Evolutionary conservation across 1,284 basidiomycete species (phyloP).

Genomic region (Rhodotorula sp.): DNA sequence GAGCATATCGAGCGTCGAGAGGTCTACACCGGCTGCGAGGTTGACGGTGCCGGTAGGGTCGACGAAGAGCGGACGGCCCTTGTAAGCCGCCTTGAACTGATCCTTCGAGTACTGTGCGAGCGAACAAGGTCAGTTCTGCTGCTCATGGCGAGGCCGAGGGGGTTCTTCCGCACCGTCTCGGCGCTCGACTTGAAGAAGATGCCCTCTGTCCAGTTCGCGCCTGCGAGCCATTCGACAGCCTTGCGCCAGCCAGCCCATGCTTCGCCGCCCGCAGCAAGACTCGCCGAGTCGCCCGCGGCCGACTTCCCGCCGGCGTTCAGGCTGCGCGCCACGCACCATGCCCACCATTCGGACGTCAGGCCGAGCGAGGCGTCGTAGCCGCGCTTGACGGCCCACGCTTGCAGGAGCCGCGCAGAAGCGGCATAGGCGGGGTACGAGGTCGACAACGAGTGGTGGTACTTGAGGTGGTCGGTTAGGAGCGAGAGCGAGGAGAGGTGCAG

Average conservation of each 20-base stretch:
- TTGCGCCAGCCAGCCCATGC: constrained; percentile 42
- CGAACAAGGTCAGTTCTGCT: neutral
- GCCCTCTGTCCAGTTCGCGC: constrained; percentile 38
- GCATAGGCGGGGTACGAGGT: constrained; percentile 48
- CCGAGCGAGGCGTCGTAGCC: constrained; percentile 46
- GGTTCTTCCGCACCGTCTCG: constrained; percentile 12
- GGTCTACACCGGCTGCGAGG: constrained; percentile 72
- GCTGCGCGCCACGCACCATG: constrained; percentile 38
- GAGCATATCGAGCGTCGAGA: constrained; percentile 58
- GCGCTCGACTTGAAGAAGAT: constrained; percentile 31
- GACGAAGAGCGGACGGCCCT: constrained; percentile 64
- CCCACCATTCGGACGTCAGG: constrained; percentile 38
- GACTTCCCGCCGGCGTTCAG: constrained; percentile 21
- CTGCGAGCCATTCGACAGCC: constrained; percentile 39
- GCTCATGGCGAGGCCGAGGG: fast-evolving
- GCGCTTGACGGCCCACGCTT: constrained; percentile 50
- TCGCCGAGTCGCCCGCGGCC: constrained; percentile 12
- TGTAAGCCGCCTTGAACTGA: constrained; percentile 36
- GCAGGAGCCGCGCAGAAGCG: constrained; percentile 49
- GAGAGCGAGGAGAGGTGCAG: constrained; percentile 47
- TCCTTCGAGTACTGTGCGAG: constrained; percentile 28
- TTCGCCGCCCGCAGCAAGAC: constrained; percentile 30
- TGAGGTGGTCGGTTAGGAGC: constrained; percentile 49
- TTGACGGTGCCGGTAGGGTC: constrained; percentile 80
- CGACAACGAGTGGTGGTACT: constrained; percentile 48